A percentile compares a stretch with the other conserved stretches of the same genome.
Conservation (phyloP, 805 yeast genomes). For the Metschnikowia shivogae region DNA sequence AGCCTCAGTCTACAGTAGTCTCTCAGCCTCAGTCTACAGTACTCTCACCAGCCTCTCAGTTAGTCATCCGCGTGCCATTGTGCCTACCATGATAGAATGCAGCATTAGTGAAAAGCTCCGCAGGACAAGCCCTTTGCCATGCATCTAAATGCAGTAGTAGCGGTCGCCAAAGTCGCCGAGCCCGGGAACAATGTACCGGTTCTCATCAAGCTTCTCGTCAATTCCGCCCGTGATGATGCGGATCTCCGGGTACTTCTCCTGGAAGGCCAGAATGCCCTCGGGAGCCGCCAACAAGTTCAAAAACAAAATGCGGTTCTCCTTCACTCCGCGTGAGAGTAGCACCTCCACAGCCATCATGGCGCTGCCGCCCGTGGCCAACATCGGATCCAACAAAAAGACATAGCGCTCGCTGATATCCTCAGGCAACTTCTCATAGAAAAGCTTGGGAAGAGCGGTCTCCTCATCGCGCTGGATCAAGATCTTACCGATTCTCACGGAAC, state of each 20-base stretch:
- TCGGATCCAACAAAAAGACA: slow-evolving; percentile 90
- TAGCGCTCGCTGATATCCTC: slow-evolving; percentile 84
- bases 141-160: slow-evolving; percentile 77
- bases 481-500: slow-evolving; percentile 95
- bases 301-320: slow-evolving; percentile 81
- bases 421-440: slow-evolving; percentile 92
- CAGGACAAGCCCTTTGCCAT: too few species aligned
- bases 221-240: slow-evolving; percentile 91
- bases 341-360: slow-evolving; percentile 97
- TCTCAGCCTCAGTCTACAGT: too few species aligned
- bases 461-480: slow-evolving; percentile 96
- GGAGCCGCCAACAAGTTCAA: slow-evolving; percentile 91
- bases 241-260: slow-evolving; percentile 73
- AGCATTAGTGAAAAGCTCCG: too few species aligned
- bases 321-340: slow-evolving; percentile 79
- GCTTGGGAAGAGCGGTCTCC: slow-evolving; percentile 89
- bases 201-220: slow-evolving; percentile 81
- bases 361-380: slow-evolving; percentile 98
- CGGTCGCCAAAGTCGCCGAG: slow-evolving; percentile 98
- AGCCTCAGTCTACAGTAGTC: too few species aligned
- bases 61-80: too few species aligned
- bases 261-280: slow-evolving; percentile 83
- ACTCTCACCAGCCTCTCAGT: too few species aligned
- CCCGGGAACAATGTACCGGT: slow-evolving; percentile 87
- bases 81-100: too few species aligned